Conservation (phyloP, 1,139 yeast genomes). For the Spathaspora jeffriesii region DNA sequence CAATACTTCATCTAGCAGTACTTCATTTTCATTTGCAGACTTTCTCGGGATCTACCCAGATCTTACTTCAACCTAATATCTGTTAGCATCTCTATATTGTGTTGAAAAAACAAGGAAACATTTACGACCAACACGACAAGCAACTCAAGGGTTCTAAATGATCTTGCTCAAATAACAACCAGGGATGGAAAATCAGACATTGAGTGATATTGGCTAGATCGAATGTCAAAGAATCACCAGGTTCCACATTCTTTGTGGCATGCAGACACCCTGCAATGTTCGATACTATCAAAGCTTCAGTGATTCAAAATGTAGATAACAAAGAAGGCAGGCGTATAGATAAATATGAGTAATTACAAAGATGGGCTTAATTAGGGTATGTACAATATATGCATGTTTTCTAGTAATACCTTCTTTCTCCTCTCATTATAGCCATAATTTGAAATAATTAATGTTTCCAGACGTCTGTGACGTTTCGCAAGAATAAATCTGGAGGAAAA, state of each 20-base stretch:
- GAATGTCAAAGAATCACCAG: constrained; percentile 35
- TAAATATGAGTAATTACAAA: constrained; percentile 47
- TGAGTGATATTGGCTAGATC: constrained; percentile 30
- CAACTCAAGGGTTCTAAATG: constrained; percentile 8
- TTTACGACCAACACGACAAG: background rate
- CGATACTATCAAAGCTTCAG: constrained; percentile 45
- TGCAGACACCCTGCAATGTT: constrained; percentile 53
- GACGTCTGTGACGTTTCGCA: background rate
- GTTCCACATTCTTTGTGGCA: constrained; percentile 45
- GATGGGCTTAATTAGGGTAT: constrained; percentile 31
- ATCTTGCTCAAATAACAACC: constrained; percentile 33
- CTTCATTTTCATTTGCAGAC: too few species aligned
- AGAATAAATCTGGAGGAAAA: background rate
- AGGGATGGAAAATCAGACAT: constrained; percentile 48
- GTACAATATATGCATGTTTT: background rate
- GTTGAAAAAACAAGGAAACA: too few species aligned
- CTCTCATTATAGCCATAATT: background rate
- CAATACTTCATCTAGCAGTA: too few species aligned
- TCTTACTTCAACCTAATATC: too few species aligned
- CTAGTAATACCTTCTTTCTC: background rate
- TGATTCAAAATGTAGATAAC: constrained; percentile 26
- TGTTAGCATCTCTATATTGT: too few species aligned
- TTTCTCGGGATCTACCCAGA: too few species aligned
- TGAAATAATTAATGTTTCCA: background rate
- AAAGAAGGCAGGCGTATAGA: constrained; percentile 39